Percentiles rank a stretch among this genome's conserved stretches.
Evolutionary conservation across 2,329 filamentous ascomycete genomes (phyloP).

Genomic region (Tolypocladium pustulatum): DNA sequence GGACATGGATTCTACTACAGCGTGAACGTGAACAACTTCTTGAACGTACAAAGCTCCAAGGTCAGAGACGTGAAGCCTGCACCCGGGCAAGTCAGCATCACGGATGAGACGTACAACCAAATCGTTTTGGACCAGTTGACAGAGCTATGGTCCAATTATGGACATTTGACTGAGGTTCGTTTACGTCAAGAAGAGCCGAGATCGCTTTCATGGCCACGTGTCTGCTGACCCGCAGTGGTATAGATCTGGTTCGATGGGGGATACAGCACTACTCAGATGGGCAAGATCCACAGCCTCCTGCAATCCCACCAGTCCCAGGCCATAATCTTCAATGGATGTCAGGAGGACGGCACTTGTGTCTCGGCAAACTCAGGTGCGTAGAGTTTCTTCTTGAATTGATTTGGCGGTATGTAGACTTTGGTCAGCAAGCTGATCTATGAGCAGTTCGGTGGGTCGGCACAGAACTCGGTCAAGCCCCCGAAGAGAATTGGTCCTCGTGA

Average conservation of each 20-base stretch:
- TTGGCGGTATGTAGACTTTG: not conserved
- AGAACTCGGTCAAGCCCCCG: constrained; percentile 9
- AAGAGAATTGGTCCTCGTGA: constrained; percentile 15
- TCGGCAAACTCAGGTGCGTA: constrained; percentile 6
- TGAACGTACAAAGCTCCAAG: constrained; percentile 13
- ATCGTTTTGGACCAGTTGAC: constrained; percentile 13
- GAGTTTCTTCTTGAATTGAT: not conserved
- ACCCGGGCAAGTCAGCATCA: constrained; percentile 10
- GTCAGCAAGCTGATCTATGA: constrained; percentile 1
- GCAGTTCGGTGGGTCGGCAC: constrained; percentile 13
- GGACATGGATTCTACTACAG: constrained; percentile 20
- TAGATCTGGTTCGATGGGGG: constrained; percentile 18
- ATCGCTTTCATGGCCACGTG: not conserved
- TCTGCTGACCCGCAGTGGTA: not conserved
- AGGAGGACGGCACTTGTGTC: constrained; percentile 11
- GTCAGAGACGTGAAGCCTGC: constrained; percentile 8
- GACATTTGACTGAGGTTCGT: constrained; percentile 12
- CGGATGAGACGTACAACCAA: constrained; percentile 12
- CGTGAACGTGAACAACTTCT: constrained; percentile 18
- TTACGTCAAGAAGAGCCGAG: not conserved
- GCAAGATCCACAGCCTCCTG: constrained; percentile 10
- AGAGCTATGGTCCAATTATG: constrained; percentile 13
- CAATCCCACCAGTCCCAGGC: constrained; percentile 11
- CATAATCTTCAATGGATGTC: constrained; percentile 13
- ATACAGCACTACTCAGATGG: constrained; percentile 10